Percentiles rank a stretch among this genome's conserved stretches.
Conservation (phyloP, 805 yeast species). For the Komagataella ulmi region DNA sequence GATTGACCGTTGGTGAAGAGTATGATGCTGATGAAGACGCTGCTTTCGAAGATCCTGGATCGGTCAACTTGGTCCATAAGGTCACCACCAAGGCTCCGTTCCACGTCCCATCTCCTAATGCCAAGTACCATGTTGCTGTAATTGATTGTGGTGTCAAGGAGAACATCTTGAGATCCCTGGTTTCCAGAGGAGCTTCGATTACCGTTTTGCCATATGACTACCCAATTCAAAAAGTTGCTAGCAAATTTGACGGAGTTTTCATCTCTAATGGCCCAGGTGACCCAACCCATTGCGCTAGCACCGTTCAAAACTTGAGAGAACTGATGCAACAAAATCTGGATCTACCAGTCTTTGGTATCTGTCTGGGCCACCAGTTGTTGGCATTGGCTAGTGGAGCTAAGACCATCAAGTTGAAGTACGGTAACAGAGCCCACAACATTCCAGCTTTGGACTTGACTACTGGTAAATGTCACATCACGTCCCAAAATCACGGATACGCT, state of each 20-base stretch:
- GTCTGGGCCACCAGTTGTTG: constrained; percentile 93
- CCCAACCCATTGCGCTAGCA: constrained; percentile 79
- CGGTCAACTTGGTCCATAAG: constrained; percentile 79
- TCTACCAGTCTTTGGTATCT: constrained; percentile 93
- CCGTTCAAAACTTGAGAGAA: constrained; percentile 60
- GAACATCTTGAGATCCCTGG: constrained; percentile 88
- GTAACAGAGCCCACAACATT: constrained; percentile 98
- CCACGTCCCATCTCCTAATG: constrained; percentile 58
- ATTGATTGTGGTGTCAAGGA: constrained; percentile 98
- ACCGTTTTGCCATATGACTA: constrained; percentile 96
- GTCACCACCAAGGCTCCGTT: constrained; percentile 94
- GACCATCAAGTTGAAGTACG: constrained; percentile 87
- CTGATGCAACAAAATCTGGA: constrained; percentile 51
- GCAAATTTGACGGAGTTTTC: constrained; percentile 89
- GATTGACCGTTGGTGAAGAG: constrained; percentile 81
- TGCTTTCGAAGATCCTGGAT: constrained; percentile 83
- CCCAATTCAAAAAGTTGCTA: constrained; percentile 83
- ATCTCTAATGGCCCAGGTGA: constrained; percentile 97
- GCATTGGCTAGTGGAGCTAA: constrained; percentile 93
- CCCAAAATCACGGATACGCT: constrained; percentile 98
- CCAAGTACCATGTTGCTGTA: constrained; percentile 72
- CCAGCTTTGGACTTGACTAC: constrained; percentile 86
- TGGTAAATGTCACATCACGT: constrained; percentile 94
- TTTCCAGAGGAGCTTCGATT: constrained; percentile 87
- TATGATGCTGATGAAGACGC: constrained; percentile 88